Base-by-base conservation (phyloP, 371 early-diverging fungal species). In the Actinomucor elegans region DNA sequence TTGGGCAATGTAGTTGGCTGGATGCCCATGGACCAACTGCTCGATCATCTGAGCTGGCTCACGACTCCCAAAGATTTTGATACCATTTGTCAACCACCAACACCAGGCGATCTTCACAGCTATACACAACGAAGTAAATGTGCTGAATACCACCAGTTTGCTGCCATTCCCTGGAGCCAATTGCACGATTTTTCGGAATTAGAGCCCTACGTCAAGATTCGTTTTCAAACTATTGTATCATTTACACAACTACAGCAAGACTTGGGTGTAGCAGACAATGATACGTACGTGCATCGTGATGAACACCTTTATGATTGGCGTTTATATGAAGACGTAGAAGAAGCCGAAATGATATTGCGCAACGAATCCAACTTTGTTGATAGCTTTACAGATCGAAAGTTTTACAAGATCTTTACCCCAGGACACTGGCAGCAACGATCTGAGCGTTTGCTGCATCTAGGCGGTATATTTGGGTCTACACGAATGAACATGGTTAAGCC, bases 391-490 rank as follows among this genome's bases (percentile, higher is more conserved):
- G 53, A 64, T n/a, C 61, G 77, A 8, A 67, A 64, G 17, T 75
- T 66, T 28, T 66, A 64, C 42, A 64, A 64, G 43, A 67, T 68
- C 2, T 67, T 63, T 34, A 63, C 65, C 5, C 55, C 66, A 1
- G 27, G 51, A 5, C 61, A 63, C 14, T 72, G 70, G 64, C 52
- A 54, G 29, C 23, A 50, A 4, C 51, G 65, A 24, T 63, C 68
- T 0, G 78, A 83, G 35, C 57, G 68, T 2, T 46, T 79, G 3
- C 52, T 83, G 9, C 75, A 75, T 54, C 60, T 83, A 33, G 83
- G 83, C n/a, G 80, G 80, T 0, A 68, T 83, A n/a, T 83, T 83
- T 61, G 83, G 83, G 8, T 66, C 74, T 0, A 77, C 79, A 2
- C 62, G 83, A 14, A 72, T 83, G 34, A 69, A 69, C 56, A 66